Evolutionary conservation across 2,329 filamentous ascomycete species (phyloP).

Genomic region (Trichoderma sp.): DNA sequence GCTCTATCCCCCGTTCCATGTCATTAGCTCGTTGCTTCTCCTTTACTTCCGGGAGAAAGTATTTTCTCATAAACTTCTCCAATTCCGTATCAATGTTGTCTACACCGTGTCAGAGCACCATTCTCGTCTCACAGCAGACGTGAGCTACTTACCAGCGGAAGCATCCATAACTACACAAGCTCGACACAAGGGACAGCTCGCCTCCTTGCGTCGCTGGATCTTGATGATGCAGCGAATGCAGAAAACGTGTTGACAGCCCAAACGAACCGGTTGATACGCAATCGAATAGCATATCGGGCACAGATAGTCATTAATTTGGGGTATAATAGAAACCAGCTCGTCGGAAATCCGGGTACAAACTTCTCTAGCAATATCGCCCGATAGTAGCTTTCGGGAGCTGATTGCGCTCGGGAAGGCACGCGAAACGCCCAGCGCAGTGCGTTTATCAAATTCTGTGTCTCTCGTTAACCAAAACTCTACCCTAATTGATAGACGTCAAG

Average conservation of each 20-base stretch:
- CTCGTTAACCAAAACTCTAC: neutral
- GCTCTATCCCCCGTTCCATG: slow-evolving; percentile 67
- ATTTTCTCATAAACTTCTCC: slow-evolving; percentile 66
- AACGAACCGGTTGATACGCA: slow-evolving; percentile 75
- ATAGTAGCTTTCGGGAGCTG: slow-evolving; percentile 57
- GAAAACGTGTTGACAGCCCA: slow-evolving; percentile 73
- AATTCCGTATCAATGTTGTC: slow-evolving; percentile 68
- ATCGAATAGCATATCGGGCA: slow-evolving; percentile 79
- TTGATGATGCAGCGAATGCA: slow-evolving; percentile 82
- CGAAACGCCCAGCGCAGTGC: slow-evolving; percentile 69
- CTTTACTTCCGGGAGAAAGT: slow-evolving; percentile 69
- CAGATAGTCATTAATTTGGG: slow-evolving; percentile 78
- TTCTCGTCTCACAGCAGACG: neutral
- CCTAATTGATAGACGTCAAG: neutral
- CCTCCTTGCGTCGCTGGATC: slow-evolving; percentile 67
- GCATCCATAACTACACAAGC: slow-evolving; percentile 68
- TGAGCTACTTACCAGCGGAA: slow-evolving; percentile 53
- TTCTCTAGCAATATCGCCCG: slow-evolving; percentile 67
- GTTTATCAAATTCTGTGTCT: slow-evolving; percentile 77
- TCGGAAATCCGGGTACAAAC: slow-evolving; percentile 72
- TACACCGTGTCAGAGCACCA: slow-evolving; percentile 26
- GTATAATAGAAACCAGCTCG: slow-evolving; percentile 69
- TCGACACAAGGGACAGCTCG: slow-evolving; percentile 73
- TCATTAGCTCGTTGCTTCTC: slow-evolving; percentile 70
- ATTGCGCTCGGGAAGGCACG: slow-evolving; percentile 59